Conservation (phyloP, 495 filamentous ascomycete genomes). For the Hyaloscypha variabilis region DNA sequence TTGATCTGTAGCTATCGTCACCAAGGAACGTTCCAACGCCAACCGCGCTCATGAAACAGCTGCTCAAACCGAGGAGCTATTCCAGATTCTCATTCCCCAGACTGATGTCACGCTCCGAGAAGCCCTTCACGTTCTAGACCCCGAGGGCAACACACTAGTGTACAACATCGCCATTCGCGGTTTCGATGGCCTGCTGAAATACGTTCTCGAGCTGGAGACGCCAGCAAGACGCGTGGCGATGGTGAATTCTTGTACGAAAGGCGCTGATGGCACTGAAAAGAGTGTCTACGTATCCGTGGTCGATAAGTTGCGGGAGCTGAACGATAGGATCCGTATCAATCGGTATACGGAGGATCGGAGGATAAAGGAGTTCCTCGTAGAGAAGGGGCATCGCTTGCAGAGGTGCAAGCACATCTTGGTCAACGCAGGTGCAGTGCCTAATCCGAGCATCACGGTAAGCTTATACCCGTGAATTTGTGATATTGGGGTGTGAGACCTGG, state of each 20-base stretch:
- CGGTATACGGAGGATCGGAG: neutral
- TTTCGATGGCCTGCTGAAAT: conserved; percentile 22
- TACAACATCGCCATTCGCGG: conserved; percentile 26
- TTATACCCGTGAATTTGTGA: no score
- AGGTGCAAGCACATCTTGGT: conserved; percentile 4
- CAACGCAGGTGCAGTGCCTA: neutral
- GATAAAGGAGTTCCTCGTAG: neutral
- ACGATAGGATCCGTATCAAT: neutral
- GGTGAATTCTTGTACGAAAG: conserved; percentile 23
- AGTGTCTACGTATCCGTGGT: neutral
- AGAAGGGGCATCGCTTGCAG: neutral
- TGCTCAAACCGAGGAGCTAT: conserved; percentile 24
- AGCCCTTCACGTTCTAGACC: conserved; percentile 27
- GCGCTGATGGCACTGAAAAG: neutral
- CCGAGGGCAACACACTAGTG: conserved; percentile 26
- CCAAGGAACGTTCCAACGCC: conserved; percentile 19
- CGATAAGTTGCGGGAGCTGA: neutral
- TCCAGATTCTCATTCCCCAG: conserved; percentile 19
- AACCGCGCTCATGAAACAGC: conserved; percentile 17
- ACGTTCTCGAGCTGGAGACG: conserved; percentile 21
- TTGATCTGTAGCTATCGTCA: conserved; percentile 12
- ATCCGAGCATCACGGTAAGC: neutral
- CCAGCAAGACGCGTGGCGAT: conserved; percentile 16
- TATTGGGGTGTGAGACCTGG: no score
- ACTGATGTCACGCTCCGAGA: conserved; percentile 19